Percentiles rank a stretch among this genome's conserved stretches.
These are phyloP conservation scores for Trichoderma sp. DNA, from an alignment of 2,329 filamentous ascomycete species.

Conservation along the genomic window DNA sequence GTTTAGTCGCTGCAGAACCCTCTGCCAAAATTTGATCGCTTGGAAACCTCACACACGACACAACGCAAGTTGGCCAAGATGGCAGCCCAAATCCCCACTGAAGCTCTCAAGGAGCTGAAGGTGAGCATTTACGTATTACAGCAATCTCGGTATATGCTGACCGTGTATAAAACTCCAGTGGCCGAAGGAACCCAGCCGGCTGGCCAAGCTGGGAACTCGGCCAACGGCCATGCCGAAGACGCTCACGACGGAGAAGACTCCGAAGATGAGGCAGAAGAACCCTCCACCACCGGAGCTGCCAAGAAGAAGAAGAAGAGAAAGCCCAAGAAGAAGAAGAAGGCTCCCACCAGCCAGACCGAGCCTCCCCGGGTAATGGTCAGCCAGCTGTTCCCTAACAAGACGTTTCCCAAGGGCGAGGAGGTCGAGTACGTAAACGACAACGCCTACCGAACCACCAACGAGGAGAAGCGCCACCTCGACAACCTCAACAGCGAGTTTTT, in stretches of 20 bases:
- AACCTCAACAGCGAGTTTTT: slow-evolving; percentile 81
- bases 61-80: slow-evolving; percentile 36
- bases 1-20: slow-evolving; percentile 5
- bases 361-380: slow-evolving; percentile 73
- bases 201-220: slow-evolving; percentile 43
- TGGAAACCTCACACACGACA: slow-evolving; percentile 10
- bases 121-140: slow-evolving; percentile 27
- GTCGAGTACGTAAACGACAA: slow-evolving; percentile 78
- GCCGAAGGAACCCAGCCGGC: slow-evolving; percentile 43
- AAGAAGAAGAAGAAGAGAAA: slow-evolving; percentile 70
- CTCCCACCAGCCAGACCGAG: slow-evolving; percentile 69
- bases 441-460: slow-evolving; percentile 72
- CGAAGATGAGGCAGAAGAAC: slow-evolving; percentile 55
- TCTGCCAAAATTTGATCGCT: slow-evolving; percentile 16
- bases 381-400: slow-evolving; percentile 70
- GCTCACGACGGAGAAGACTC: slow-evolving; percentile 49
- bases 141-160: neutral
- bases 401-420: slow-evolving; percentile 76
- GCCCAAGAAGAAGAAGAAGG: slow-evolving; percentile 82
- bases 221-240: slow-evolving; percentile 42
- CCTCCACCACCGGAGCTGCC: slow-evolving; percentile 37
- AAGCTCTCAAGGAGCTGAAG: slow-evolving; percentile 48
- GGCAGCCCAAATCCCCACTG: slow-evolving; percentile 46
- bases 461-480: slow-evolving; percentile 82
- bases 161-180: slow-evolving; percentile 26